Evolutionary conservation across 495 filamentous ascomycete genomes (phyloP), one percentile per base, ranked within the genome.

Genomic region (Aspergillus nanangensis): DNA sequence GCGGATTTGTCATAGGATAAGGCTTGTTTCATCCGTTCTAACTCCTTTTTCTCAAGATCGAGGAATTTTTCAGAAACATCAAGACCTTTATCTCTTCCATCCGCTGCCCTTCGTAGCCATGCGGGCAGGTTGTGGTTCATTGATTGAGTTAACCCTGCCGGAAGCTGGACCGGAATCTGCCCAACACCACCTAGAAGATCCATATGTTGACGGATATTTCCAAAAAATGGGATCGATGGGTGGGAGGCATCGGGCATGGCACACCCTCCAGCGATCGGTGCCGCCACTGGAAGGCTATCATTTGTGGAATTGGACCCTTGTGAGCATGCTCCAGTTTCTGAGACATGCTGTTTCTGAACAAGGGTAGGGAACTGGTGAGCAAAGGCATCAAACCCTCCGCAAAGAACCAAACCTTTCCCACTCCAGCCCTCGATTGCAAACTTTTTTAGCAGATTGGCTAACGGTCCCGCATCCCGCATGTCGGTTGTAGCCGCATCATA

Each of bases 171-270:
- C 24, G 88, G 71, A 55, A 97, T 83, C 57, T 95, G 91, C 0
- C 93, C 93, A 33, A 98, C 93, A 19, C 93, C 93, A 43, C 87
- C 91, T 37, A 95, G 81, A 32, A 98, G 67, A 59, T 98, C 93
- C 81, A 95, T 93, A 50, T 98, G 95, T 64, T 97, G 93, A 21
- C 94, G 79, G 53, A 98, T 97, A 50, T 96, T 96, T 45, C 80
- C 80, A 67, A 97, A 98, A 65, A 98, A 97, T 0, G 94, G 91
- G 55, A 94, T 96, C 11, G 80, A 75, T 2, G 80, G 76, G 45
- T 75, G 73, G 44, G 83, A 75, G 17, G 77, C 74, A 18, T 75
- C 71, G 11, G 93, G 93, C 60, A 98, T 77, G 45, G 81, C 75
- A 56, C 94, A 96, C 1, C 93, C 94, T 37, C 92, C 91, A 47